Percentiles rank a stretch among this genome's conserved stretches.
These are phyloP conservation scores for Lathyrus sativus DNA, from an alignment of 306 rosid genomes.

Conservation along the genomic window DNA sequence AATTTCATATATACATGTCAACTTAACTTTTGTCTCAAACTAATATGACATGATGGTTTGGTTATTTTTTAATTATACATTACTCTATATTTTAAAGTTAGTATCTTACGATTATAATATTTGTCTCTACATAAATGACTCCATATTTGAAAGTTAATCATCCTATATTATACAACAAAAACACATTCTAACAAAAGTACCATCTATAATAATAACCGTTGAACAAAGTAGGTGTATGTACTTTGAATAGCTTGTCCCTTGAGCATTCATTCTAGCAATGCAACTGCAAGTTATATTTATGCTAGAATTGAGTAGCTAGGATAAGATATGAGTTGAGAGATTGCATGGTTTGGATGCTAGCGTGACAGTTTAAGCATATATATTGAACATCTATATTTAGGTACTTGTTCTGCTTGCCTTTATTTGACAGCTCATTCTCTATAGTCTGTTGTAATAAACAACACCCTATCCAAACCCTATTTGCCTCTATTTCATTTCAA, in stretches of 20 bases:
- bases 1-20: too few species aligned
- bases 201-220: too few species aligned
- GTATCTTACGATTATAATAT: too few species aligned
- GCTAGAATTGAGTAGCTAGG: conserved; percentile 23
- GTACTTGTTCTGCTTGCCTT: conserved; percentile 42
- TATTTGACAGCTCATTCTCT: conserved; percentile 44
- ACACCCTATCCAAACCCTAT: conserved; percentile 31
- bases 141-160: too few species aligned
- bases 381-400: conserved; percentile 29
- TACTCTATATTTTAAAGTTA: too few species aligned
- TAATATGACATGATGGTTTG: too few species aligned
- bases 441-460: conserved; percentile 30
- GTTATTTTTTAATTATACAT: too few species aligned
- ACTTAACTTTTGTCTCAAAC: too few species aligned
- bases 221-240: too few species aligned
- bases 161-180: too few species aligned
- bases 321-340: conserved; percentile 9
- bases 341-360: conserved; percentile 40
- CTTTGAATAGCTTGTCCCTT: neutral
- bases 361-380: conserved; percentile 42
- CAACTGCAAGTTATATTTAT: conserved; percentile 31
- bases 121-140: too few species aligned
- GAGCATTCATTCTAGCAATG: neutral
- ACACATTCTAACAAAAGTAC: too few species aligned
- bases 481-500: conserved; percentile 24